Evolutionary conservation across 805 yeast species (phyloP), one percentile per base, ranked within the genome.

Genomic region (Myxozyma neglecta): DNA sequence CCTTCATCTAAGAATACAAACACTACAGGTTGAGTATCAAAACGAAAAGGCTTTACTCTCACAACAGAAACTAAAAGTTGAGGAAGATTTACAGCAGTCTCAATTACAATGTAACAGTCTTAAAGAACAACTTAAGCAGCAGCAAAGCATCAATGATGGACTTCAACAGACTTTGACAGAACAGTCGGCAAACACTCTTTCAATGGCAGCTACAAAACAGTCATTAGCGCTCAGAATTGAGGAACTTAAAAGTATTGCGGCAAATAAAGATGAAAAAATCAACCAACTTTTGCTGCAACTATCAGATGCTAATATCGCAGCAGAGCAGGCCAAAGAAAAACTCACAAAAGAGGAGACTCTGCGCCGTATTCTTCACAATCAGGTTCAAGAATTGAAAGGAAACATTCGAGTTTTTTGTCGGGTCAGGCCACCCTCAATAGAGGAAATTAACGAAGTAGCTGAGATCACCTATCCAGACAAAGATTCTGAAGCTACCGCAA

Each of bases 371-470:
- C 72, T 89, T 1, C 97, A 90, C 70, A 86, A 89, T 70, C 80
- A 79, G 64, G 76, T 93, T 6, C 97, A 91, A 73, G 96, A 90
- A 62, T 73, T 93, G 43, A 89, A 91, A 73, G 98, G 99, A 0
- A 94, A 90, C 69, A 91, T 94, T 39, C 76, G 98, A 51, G 97
- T 93, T 0, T 90, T 87, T 69, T 93, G 97, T 71, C 80, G 99
- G 43, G 79, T 93, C 5, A 80, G 96, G 57, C 97, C 97, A 0
- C 75, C 68, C 68, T 68, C 70, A 47, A 67, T 68, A 37, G 56
- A 51, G 6, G 69, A 71, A 43, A 43, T 18, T 55, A 48, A 34
- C 6, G 72, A 70, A 11, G 60, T 68, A 1, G 69, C 75, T 5
- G 72, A 73, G 14, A 70, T 81, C n/a, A 44, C 54, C n/a, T 72